Evolutionary conservation across 2,329 filamentous ascomycete species (phyloP), one percentile per base, ranked within the genome.

Genomic region (Colletotrichum paranaense): DNA sequence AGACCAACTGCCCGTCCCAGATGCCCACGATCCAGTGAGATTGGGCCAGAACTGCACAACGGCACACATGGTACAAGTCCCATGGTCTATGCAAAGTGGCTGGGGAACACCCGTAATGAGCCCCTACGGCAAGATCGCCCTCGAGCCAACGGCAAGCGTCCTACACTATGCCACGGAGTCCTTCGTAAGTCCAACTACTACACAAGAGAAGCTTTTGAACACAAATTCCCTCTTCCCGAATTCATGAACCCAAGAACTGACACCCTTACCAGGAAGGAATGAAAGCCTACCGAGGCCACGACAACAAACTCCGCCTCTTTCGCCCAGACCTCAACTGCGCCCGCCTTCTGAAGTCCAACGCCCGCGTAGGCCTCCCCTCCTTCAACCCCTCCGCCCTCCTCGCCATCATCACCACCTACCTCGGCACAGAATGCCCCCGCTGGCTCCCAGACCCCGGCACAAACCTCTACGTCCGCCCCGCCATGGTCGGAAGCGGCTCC

Each of bases 131-230:
- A 91, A 92, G 4, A 83, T 95, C 16, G 85, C 86, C 69, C 87
- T 95, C 77, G 89, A 92, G 81, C 93, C 93, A 2, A 93, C 90
- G 4, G 91, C 92, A 4, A 91, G 89, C 9, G 89, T 90, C 60
- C 86, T 95, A 59, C 93, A 95, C 82, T 94, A 95, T 81, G 93
- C 93, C 16, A 94, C 92, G 28, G 91, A 94, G 78, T 94, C 92
- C 79, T 95, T 95, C 81, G 67, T 68, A 19, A 26, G 66, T 62
- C 4, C 16, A 55, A 22, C 0, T 26, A 26, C 4, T 26, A 26
- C 26, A 26, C 26, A 26, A 26, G 26, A 26, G 26, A 26, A 26
- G 26, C 26, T 26, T 26, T 26, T 5, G 0, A 26, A 26, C 26
- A 26, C 4, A 1, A 26, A 5, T 26, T 26, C 1, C 26, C 1